These are phyloP conservation scores for Magnolia officinalis DNA, from an alignment of 164 flowering plant genomes.

Conservation along the genomic window DNA sequence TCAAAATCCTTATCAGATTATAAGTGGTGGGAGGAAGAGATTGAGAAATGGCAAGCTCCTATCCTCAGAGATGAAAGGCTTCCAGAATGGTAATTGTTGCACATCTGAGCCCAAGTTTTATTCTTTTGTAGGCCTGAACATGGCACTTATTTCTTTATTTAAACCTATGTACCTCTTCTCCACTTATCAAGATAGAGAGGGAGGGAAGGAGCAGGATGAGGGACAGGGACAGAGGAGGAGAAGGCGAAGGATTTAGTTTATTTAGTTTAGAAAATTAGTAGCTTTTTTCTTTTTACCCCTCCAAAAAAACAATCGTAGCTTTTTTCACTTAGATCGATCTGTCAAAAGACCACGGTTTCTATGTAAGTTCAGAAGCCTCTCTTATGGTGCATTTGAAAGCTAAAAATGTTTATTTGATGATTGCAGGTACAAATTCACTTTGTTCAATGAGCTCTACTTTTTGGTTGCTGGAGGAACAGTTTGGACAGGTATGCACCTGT, in stretches of 20 bases:
- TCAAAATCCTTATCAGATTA: slow-evolving; percentile 55
- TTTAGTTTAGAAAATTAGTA: too few species aligned
- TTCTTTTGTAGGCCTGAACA: neutral
- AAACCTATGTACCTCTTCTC: neutral
- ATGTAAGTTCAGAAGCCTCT: neutral
- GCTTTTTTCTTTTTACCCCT: neutral
- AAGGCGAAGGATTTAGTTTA: neutral
- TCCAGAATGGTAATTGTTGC: slow-evolving; percentile 76
- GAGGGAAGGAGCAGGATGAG: too few species aligned
- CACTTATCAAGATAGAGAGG: too few species aligned
- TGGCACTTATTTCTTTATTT: neutral
- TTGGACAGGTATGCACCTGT: slow-evolving; percentile 71
- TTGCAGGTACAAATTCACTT: slow-evolving; percentile 96
- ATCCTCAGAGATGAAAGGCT: slow-evolving; percentile 71
- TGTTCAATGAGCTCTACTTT: slow-evolving; percentile 97
- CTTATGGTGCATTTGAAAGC: neutral
- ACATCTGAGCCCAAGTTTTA: neutral
- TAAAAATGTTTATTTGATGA: slow-evolving; percentile 1
- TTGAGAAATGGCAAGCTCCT: slow-evolving; percentile 95
- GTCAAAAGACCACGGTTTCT: neutral
- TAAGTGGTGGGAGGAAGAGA: slow-evolving; percentile 95
- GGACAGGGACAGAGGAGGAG: too few species aligned
- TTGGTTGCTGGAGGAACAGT: slow-evolving; percentile 97
- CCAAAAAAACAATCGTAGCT: neutral
- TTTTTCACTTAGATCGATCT: too few species aligned